phyloP scores from a whole-genome alignment of 2,329 filamentous ascomycete genomes.

The Monosporascus cannonballus region DNA sequence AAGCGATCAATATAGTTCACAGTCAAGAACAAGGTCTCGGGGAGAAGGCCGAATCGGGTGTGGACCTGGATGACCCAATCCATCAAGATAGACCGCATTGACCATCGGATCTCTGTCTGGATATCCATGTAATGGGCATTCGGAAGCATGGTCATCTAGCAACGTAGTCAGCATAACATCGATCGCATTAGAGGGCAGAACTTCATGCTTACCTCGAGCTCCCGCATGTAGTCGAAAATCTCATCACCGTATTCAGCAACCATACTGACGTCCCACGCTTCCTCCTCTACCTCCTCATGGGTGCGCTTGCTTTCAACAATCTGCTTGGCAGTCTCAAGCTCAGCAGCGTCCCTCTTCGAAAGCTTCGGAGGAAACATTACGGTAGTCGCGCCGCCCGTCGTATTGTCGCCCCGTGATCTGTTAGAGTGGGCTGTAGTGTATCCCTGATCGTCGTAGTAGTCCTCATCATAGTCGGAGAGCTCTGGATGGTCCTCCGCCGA shows the following conservation, averaged over 20 bases:
- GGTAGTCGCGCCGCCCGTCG: conserved; percentile 43
- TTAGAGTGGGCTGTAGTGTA: conserved; percentile 73
- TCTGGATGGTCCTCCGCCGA: conserved; percentile 32
- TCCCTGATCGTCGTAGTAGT: conserved; percentile 57
- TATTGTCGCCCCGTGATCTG: conserved; percentile 63
- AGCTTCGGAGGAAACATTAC: conserved; percentile 65
- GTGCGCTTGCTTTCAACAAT: conserved; percentile 62
- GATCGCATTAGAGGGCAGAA: neutral
- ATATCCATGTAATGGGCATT: conserved; percentile 94
- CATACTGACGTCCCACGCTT: conserved; percentile 93
- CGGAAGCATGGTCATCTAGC: conserved; percentile 71
- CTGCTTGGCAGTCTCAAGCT: conserved; percentile 61
- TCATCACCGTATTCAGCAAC: conserved; percentile 95
- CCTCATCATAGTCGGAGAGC: conserved; percentile 60
- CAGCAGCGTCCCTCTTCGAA: conserved; percentile 61
- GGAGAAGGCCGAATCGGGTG: conserved; percentile 80
- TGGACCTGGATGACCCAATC: conserved; percentile 98
- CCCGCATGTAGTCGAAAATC: conserved; percentile 87
- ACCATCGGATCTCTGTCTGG: conserved; percentile 98
- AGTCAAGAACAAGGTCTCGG: conserved; percentile 89
- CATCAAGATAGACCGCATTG: conserved; percentile 94
- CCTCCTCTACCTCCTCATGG: conserved; percentile 76
- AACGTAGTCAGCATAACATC: conserved; percentile 12
- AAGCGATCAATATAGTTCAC: conserved; percentile 98
- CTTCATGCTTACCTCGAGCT: conserved; percentile 65